Percentiles rank a stretch among this genome's conserved stretches.
Conservation (phyloP, 495 filamentous ascomycete genomes). For the Aspergillus incahuasiensis region DNA sequence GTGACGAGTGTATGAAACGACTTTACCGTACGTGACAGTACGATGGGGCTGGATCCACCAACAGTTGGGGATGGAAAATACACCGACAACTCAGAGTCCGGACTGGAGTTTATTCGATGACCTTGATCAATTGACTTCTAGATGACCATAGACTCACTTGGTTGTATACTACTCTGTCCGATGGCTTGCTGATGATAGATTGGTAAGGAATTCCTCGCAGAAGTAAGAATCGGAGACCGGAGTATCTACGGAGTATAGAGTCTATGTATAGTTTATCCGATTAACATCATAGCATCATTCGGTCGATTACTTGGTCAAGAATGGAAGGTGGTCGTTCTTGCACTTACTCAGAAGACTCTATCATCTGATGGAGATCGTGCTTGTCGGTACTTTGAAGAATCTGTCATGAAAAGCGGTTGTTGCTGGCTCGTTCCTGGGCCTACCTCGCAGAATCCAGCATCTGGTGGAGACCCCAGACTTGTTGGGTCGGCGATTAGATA, state of each 20-base stretch:
- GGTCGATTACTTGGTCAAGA: not conserved
- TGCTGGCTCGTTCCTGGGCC: slow-evolving; percentile 9
- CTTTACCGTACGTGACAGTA: slow-evolving; percentile 9
- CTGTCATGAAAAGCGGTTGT: slow-evolving; percentile 2
- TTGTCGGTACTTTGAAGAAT: slow-evolving; percentile 8
- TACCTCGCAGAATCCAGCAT: slow-evolving; percentile 16
- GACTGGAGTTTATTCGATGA: not conserved
- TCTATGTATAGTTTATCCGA: too few species aligned
- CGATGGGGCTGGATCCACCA: slow-evolving; percentile 10
- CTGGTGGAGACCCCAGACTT: not conserved
- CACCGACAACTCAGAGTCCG: slow-evolving; percentile 5
- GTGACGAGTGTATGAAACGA: not conserved
- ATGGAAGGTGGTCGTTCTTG: slow-evolving; percentile 4
- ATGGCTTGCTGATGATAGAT: not conserved
- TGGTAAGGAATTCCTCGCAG: not conserved
- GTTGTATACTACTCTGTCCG: not conserved
- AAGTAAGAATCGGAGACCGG: slow-evolving; percentile 11
- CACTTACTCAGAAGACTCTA: slow-evolving; percentile 5
- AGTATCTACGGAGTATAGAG: not conserved
- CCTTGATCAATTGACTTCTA: not conserved
- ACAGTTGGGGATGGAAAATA: slow-evolving; percentile 12
- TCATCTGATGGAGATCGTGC: slow-evolving; percentile 5
- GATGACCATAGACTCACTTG: not conserved
- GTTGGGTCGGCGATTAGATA: not conserved
- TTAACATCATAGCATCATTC: too few species aligned